Evolutionary conservation across 2,329 filamentous ascomycete genomes (phyloP), one percentile per base, ranked within the genome.

Genomic region (Tolypocladium nubicola): DNA sequence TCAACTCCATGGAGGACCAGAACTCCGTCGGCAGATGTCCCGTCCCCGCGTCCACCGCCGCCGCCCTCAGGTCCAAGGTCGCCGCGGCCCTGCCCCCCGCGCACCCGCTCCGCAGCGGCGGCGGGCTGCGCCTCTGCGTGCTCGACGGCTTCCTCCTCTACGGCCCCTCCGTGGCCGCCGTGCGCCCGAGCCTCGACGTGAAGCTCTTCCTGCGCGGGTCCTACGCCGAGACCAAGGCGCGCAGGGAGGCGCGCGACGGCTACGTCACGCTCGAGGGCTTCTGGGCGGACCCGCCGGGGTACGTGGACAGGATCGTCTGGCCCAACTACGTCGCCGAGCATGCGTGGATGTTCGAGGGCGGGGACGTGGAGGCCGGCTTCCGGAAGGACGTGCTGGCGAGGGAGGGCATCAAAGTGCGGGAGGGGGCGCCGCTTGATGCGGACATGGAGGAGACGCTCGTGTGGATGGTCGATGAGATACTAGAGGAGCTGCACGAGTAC

Each of bases 291-390:
- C 94, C 94, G 0, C 90, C 90, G 0, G 92, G 90, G 0, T 99
- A 97, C 70, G 91, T 97, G 41, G 92, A 97, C 69, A 83, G 88
- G 68, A 82, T 99, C 56, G 94, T 99, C 5, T 99, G 94, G 94
- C 93, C 93, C 4, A 93, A 96, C 65, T 97, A 97, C 71, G 89
- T 88, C 4, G 78, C 81, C 56, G 84, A 90, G 65, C 92, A 97
- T 73, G 76, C 77, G 26, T 96, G 89, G 79, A 76, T 99, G 70
- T 94, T 97, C 67, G 72, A 85, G 61, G 73, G 75, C 9, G 86
- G 83, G 0, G 76, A 92, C 67, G 88, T 90, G 0, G 81, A 88
- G 63, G 81, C 81, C 0, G 66, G 72, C 52, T 67, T 85, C 11
- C 75, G 81, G 45, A 67, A 73, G 21, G 71, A 75, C 0, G 75